Base-by-base conservation (phyloP, 805 yeast genomes). In the Candida peoriensis region DNA sequence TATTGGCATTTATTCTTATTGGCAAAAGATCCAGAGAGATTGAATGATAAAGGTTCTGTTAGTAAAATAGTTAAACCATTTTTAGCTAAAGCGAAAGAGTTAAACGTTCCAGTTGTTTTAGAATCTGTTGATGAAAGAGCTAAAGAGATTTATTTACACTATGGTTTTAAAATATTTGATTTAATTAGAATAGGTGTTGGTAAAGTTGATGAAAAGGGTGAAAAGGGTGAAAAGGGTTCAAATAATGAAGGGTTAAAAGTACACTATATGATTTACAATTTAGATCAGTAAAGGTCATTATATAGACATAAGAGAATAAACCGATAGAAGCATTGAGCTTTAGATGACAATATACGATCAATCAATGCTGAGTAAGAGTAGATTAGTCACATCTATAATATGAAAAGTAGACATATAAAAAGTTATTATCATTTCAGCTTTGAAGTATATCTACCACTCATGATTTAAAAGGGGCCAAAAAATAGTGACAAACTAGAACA, bases 251-350 rank as follows among this genome's bases (percentile, higher is more conserved):
- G 38, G 6, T 24, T 42, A 26, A 35, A 18, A 6, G 37, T 40
- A 5, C 33, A 39, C 22, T 43, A 43, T 27, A 43, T 43, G 47
- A 37, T 40, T 19, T 43, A 33, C 32, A 43, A 42, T 35, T 34
- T 26, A 12, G 20, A 26, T 4, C 17, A 26, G 14, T n/a, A n/a
- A n/a, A n/a, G n/a, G n/a, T n/a, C n/a, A n/a, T n/a, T n/a, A n/a
- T n/a, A n/a, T n/a, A n/a, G n/a, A n/a, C n/a, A n/a, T n/a, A n/a
- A n/a, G n/a, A n/a, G n/a, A 26, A 4, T n/a, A 23, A 12, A 24
- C 3, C 13, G 3, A 4, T 4, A 24, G 6, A 8, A 13, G 26
- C 26, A 24, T 24, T 12, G 8, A 23, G 8, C 13, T 6, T 11
- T 22, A 22, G 12, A 22, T 6, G 11, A 22, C n/a, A 6, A n/a